A percentile compares a stretch with the other conserved stretches of the same genome.
phyloP scores from a whole-genome alignment of 2,329 filamentous ascomycete species.

The Exophiala spinifera region DNA sequence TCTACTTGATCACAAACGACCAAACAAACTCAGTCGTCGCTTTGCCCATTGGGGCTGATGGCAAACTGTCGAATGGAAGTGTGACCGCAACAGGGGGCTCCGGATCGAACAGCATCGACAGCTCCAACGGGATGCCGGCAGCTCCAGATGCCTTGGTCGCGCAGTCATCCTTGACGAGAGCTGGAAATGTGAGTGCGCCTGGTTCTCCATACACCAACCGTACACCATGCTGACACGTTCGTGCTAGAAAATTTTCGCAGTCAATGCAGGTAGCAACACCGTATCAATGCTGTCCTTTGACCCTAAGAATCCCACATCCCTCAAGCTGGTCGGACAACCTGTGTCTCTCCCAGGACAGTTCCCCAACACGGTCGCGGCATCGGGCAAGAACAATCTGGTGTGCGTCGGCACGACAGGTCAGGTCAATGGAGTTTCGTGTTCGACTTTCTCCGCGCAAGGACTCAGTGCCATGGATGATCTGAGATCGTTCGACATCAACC shows the following conservation, averaged over 20 bases:
- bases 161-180: conserved; percentile 51
- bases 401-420: conserved; percentile 40
- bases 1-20: conserved; percentile 59
- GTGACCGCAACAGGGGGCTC: conserved; percentile 48
- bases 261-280: conserved; percentile 41
- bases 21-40: conserved; percentile 50
- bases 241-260: conserved; percentile 28
- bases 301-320: conserved; percentile 31
- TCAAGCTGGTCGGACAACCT: conserved; percentile 36
- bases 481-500: conserved; percentile 48
- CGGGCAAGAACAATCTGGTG: conserved; percentile 35
- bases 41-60: conserved; percentile 47
- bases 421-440: conserved; percentile 38
- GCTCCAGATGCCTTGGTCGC: conserved; percentile 51
- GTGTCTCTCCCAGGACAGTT: conserved; percentile 38
- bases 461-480: conserved; percentile 36
- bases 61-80: conserved; percentile 45
- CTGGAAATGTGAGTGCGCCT: conserved; percentile 46
- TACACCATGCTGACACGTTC: not conserved
- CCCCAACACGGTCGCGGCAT: conserved; percentile 40
- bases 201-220: not conserved
- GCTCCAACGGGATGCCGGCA: conserved; percentile 38
- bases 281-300: conserved; percentile 39
- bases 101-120: conserved; percentile 44
- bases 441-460: conserved; percentile 32